Conservation (phyloP, 2,329 filamentous ascomycete species). For the Mollisiaceae sp. region DNA sequence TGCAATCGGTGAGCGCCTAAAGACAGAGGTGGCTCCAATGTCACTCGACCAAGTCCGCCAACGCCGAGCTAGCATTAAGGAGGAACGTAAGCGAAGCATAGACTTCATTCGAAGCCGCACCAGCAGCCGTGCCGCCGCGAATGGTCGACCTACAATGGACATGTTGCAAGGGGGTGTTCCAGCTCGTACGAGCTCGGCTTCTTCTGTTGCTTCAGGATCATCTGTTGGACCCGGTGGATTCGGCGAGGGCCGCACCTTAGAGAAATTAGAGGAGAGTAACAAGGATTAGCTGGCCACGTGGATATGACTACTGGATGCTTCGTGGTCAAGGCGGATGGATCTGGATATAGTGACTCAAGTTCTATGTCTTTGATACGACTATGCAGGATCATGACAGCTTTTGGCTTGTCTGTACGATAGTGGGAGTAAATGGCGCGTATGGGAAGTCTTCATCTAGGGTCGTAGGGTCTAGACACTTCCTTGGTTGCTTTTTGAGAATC, state of each 20-base stretch:
- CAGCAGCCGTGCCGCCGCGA: constrained; percentile 8
- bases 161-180: too few relatives aligned
- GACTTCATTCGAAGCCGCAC: constrained; percentile 31
- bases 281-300: not conserved
- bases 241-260: not conserved
- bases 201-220: not conserved
- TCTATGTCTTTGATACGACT: too few relatives aligned
- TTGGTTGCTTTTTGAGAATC: too few relatives aligned
- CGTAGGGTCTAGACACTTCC: too few relatives aligned
- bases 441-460: too few relatives aligned
- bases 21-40: constrained; percentile 17
- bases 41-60: constrained; percentile 30
- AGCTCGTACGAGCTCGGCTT: not conserved
- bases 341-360: too few relatives aligned
- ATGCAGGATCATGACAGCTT: too few relatives aligned
- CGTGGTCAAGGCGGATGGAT: not conserved
- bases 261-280: not conserved
- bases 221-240: not conserved
- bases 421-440: too few relatives aligned
- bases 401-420: too few relatives aligned
- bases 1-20: constrained; percentile 11
- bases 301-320: not conserved
- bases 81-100: constrained; percentile 25
- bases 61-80: constrained; percentile 28
- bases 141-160: too few relatives aligned